Percentiles rank a stretch among this genome's conserved stretches.
Conservation (phyloP, 345 rosid genomes). For the Noccaea caerulescens region DNA sequence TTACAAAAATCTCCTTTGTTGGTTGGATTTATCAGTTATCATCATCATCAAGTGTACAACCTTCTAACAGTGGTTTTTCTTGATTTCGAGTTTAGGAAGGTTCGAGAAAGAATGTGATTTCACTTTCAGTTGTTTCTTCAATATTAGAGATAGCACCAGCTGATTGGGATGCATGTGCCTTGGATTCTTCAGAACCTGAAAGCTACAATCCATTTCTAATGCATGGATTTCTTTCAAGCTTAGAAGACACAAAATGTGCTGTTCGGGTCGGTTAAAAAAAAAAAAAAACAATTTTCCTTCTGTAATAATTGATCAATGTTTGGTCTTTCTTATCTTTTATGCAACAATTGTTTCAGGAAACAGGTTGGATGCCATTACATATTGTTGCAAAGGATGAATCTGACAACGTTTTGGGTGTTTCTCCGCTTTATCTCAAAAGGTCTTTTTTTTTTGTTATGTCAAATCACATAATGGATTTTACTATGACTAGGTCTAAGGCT, state of each 20-base stretch:
- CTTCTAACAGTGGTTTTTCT: constrained; percentile 2
- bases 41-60: not conserved
- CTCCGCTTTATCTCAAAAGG: constrained; percentile 97
- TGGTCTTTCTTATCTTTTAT: constrained; percentile 8
- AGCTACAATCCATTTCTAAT: constrained; percentile 79
- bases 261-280: constrained; percentile 55
- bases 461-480: not conserved
- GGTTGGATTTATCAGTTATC: too few relatives aligned
- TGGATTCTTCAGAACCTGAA: constrained; percentile 70
- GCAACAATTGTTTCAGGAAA: constrained; percentile 60
- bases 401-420: constrained; percentile 74
- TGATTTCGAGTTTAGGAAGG: constrained; percentile 49
- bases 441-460: constrained; percentile 29
- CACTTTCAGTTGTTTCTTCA: constrained; percentile 68
- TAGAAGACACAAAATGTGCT: constrained; percentile 76
- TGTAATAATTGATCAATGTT: not conserved
- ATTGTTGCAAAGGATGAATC: constrained; percentile 79
- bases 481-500: constrained; percentile 16
- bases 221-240: constrained; percentile 80
- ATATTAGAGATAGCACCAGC: constrained; percentile 62
- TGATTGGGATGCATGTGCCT: constrained; percentile 87
- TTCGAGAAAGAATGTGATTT: constrained; percentile 46
- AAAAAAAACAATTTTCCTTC: not conserved
- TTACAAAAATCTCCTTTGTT: constrained; percentile 26
- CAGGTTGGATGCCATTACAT: constrained; percentile 91